Conservation (phyloP, 2,329 filamentous ascomycete species). For the Lizonia empirigonia region DNA sequence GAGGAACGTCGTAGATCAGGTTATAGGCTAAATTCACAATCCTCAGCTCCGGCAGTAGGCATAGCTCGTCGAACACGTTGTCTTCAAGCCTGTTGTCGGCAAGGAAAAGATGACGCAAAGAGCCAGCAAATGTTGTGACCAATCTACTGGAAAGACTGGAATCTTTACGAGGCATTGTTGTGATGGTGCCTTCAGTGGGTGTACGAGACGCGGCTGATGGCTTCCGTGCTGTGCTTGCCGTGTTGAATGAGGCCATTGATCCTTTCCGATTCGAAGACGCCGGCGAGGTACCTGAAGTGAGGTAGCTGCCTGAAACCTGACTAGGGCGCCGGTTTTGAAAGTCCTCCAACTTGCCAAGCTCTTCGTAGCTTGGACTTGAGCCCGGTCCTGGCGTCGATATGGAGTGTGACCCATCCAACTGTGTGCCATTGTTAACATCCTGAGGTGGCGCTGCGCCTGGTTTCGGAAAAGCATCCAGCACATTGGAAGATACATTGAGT, state of each 20-base stretch:
- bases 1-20: constrained; percentile 87
- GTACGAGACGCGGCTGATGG: constrained; percentile 79
- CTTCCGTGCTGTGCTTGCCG: constrained; percentile 62
- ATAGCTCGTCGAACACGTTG: constrained; percentile 92
- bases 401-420: constrained; percentile 52
- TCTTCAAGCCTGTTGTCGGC: constrained; percentile 95
- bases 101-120: constrained; percentile 80
- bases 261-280: constrained; percentile 71
- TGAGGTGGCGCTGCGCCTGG: constrained; percentile 72
- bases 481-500: constrained; percentile 93
- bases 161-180: constrained; percentile 76
- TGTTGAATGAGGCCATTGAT: constrained; percentile 80
- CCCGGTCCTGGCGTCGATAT: constrained; percentile 51
- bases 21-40: constrained; percentile 96
- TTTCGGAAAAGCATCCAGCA: constrained; percentile 89
- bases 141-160: constrained; percentile 82
- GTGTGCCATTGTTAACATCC: constrained; percentile 37
- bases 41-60: constrained; percentile 78
- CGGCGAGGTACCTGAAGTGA: constrained; percentile 78
- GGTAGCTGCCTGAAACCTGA: constrained; percentile 76
- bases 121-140: constrained; percentile 85
- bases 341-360: constrained; percentile 70
- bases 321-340: constrained; percentile 75
- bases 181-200: constrained; percentile 62
- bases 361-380: constrained; percentile 74